Conservation (phyloP, 2,329 filamentous ascomycete genomes). For the Pyricularia sp. region DNA sequence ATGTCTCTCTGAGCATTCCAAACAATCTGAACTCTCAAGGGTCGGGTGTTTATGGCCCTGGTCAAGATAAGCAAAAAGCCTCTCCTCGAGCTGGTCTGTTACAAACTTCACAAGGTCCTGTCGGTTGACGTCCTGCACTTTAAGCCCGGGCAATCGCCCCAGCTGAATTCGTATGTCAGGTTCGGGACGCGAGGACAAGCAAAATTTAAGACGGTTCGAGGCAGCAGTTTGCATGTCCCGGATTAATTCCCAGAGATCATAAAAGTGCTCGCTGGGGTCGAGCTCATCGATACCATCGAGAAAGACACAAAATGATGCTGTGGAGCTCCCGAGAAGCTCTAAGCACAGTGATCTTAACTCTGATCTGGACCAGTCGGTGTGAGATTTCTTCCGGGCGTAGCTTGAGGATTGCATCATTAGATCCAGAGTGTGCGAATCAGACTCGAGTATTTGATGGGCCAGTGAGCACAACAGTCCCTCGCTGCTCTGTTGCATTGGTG, state of each 20-base stretch:
- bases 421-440: neutral
- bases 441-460: slow-evolving; percentile 12
- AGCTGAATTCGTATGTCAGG: neutral
- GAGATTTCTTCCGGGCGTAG: neutral
- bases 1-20: too few species aligned
- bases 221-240: neutral
- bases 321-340: neutral
- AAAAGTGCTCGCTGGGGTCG: neutral
- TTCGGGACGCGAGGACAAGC: neutral
- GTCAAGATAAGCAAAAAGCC: neutral
- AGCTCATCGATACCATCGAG: neutral
- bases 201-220: neutral
- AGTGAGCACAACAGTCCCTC: slow-evolving; percentile 17
- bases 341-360: neutral
- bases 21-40: too few species aligned
- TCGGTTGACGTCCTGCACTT: neutral
- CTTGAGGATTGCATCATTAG: neutral
- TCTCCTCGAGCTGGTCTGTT: neutral
- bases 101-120: neutral
- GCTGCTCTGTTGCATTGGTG: slow-evolving; percentile 14
- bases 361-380: neutral
- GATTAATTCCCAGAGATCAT: neutral
- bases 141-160: neutral
- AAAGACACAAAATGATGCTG: neutral
- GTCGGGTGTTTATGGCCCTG: neutral